Evolutionary conservation across 192 early-diverging fungal species (phyloP).

Genomic region (Coemansia reversa): DNA sequence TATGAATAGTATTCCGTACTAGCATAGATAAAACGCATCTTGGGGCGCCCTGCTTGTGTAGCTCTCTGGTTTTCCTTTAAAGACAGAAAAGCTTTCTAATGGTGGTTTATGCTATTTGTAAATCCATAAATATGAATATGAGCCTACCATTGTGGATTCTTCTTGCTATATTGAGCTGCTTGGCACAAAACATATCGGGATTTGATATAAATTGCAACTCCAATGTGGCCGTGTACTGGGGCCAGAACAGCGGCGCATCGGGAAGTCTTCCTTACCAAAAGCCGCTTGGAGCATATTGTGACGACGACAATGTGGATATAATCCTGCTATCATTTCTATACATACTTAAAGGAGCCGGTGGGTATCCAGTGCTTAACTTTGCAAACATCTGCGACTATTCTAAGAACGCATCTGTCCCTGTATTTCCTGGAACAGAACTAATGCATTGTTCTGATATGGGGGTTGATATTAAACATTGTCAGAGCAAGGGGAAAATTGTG

Average conservation of each 20-base stretch:
- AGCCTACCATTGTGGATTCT: background rate
- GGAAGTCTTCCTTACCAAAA: slow-evolving; percentile 45
- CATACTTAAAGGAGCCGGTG: slow-evolving; percentile 64
- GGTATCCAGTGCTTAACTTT: slow-evolving; percentile 67
- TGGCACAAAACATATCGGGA: slow-evolving; percentile 11
- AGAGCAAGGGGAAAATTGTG: slow-evolving; percentile 70
- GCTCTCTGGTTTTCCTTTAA: background rate
- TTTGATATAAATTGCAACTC: slow-evolving; percentile 55
- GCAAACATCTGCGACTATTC: slow-evolving; percentile 65
- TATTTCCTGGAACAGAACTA: slow-evolving; percentile 60
- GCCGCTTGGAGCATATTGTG: slow-evolving; percentile 62
- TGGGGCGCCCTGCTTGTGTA: background rate
- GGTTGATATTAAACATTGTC: slow-evolving; percentile 70
- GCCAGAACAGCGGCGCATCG: slow-evolving; percentile 57
- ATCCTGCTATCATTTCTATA: slow-evolving; percentile 65
- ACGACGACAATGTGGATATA: slow-evolving; percentile 55
- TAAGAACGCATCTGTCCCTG: slow-evolving; percentile 47
- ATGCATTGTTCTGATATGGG: slow-evolving; percentile 72
- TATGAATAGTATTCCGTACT: background rate
- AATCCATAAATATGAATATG: background rate
- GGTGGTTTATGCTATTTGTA: background rate
- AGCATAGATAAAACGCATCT: background rate
- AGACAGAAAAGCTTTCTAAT: background rate
- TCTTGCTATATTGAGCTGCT: slow-evolving; percentile 9
- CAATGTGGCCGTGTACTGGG: slow-evolving; percentile 63